Percentiles rank a stretch among this genome's conserved stretches.
Conservation (phyloP, 495 filamentous ascomycete species). For the Penicillium bovifimosum region DNA sequence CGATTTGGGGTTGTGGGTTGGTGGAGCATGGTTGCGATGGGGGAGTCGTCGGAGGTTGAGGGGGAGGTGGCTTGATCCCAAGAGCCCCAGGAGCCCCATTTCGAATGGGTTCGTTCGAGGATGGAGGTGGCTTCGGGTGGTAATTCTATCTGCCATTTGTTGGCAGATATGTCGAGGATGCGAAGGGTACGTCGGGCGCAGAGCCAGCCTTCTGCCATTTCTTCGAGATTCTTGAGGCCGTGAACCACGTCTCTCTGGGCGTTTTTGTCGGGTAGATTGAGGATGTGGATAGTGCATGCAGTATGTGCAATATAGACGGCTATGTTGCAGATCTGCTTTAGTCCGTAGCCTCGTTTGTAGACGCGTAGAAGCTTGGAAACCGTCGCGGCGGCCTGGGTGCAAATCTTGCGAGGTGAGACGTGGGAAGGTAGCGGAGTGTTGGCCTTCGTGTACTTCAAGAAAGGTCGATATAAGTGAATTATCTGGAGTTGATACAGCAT, state of each 20-base stretch:
- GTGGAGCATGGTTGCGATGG: slow-evolving; percentile 11
- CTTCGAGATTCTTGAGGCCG: slow-evolving; percentile 86
- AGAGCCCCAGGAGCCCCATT: slow-evolving; percentile 48
- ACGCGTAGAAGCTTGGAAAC: slow-evolving; percentile 89
- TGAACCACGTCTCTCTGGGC: slow-evolving; percentile 84
- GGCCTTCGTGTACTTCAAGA: slow-evolving; percentile 79
- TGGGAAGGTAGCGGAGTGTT: slow-evolving; percentile 79
- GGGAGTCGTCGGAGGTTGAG: slow-evolving; percentile 29
- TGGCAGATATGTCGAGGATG: slow-evolving; percentile 78
- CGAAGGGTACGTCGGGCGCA: slow-evolving; percentile 80
- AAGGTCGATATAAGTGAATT: slow-evolving; percentile 95
- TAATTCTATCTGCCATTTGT: slow-evolving; percentile 81
- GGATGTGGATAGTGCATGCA: slow-evolving; percentile 88
- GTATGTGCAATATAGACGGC: slow-evolving; percentile 92
- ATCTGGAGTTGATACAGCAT: slow-evolving; percentile 97
- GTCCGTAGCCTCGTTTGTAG: slow-evolving; percentile 86
- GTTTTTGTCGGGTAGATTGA: slow-evolving; percentile 87
- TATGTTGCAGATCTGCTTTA: slow-evolving; percentile 91
- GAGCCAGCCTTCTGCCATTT: slow-evolving; percentile 92
- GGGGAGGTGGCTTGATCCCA: slow-evolving; percentile 40
- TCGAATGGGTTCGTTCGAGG: slow-evolving; percentile 57
- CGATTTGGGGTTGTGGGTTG: slow-evolving; percentile 15
- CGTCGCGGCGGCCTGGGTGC: slow-evolving; percentile 78
- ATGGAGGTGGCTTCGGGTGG: slow-evolving; percentile 76
- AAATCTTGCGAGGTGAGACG: slow-evolving; percentile 85